A percentile compares a stretch with the other conserved stretches of the same genome.
phyloP scores from a whole-genome alignment of 2,329 filamentous ascomycete species.

The Aspergillus proliferans region DNA sequence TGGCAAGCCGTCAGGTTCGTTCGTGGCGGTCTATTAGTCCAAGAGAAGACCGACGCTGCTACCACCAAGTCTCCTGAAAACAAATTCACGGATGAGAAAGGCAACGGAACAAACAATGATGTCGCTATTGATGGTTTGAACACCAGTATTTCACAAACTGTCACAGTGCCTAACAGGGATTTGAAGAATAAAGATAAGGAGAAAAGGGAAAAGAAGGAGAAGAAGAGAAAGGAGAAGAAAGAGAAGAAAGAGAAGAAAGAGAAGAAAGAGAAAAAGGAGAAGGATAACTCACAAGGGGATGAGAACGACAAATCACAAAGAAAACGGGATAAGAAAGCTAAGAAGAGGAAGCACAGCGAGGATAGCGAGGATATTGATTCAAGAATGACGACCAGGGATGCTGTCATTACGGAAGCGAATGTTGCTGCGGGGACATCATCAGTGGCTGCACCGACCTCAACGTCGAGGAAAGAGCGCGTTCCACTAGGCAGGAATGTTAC shows the following conservation, averaged over 20 bases:
- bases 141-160: conserved; percentile 10
- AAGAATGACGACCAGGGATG: conserved; percentile 1
- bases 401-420: conserved; percentile 13
- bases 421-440: conserved; percentile 28
- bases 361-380: conserved; percentile 20
- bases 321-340: conserved; percentile 28
- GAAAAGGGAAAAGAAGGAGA: conserved; percentile 26
- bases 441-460: conserved; percentile 34
- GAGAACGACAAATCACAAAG: conserved; percentile 18
- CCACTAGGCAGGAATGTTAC: conserved; percentile 63
- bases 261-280: conserved; percentile 14
- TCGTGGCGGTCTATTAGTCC: conserved; percentile 66
- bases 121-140: not conserved
- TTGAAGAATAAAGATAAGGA: conserved; percentile 16
- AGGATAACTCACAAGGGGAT: conserved; percentile 14
- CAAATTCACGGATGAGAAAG: conserved; percentile 18
- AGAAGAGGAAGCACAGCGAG: conserved; percentile 32
- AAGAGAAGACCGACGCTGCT: conserved; percentile 47
- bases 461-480: conserved; percentile 43
- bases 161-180: conserved; percentile 10
- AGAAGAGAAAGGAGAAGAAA: conserved; percentile 23
- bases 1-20: conserved; percentile 83
- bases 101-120: conserved; percentile 6
- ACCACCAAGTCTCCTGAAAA: conserved; percentile 34
- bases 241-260: conserved; percentile 21